Evolutionary conservation across 345 rosid genomes (phyloP), one percentile per base, ranked within the genome.

Genomic region (Camelina laxa): DNA sequence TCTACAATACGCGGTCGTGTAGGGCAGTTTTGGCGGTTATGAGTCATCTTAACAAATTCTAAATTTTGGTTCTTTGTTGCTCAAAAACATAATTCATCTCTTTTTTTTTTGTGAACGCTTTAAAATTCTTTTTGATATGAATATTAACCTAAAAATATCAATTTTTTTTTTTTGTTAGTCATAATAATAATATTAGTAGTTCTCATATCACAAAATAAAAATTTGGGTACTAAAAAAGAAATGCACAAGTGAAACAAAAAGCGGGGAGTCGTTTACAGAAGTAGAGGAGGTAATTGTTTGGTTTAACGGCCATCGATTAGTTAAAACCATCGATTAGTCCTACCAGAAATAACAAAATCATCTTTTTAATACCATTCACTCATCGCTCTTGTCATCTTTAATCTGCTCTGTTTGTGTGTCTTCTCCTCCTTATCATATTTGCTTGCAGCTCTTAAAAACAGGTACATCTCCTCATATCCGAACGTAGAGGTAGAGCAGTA

Each of bases 261-360:
- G 42, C 75, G 75, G 70, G 59, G 41, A 19, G 50, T 67, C 3
- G 79, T 60, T 75, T 9, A 16, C 7, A 2, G 2, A 50, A 65
- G 71, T 5, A 13, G 17, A 44, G 66, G 48, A 57, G 72, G 21
- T 47, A 55, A 67, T 24, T 3, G 79, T 68, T 68, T 67, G 19
- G 4, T 63, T 39, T 19, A 75, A 75, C 79, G 12, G 69, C 47
- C 36, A 30, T n/a, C 3, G 7, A 39, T 39, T 51, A 51, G 79
- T 66, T 75, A 76, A 69, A 69, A 69, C 79, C 47, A 41, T 10
- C 33, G 24, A 58, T 66, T 66, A 21, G 12, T 27, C 33, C 11
- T 60, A 67, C 62, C 72, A 65, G 66, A 75, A 75, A 48, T 39
- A 58, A 65, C 55, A 6, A 74, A 57, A 41, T 54, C 65, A 60